Conservation (phyloP, 1,139 yeast species). For the Yamadazyma atmosphaerica region DNA sequence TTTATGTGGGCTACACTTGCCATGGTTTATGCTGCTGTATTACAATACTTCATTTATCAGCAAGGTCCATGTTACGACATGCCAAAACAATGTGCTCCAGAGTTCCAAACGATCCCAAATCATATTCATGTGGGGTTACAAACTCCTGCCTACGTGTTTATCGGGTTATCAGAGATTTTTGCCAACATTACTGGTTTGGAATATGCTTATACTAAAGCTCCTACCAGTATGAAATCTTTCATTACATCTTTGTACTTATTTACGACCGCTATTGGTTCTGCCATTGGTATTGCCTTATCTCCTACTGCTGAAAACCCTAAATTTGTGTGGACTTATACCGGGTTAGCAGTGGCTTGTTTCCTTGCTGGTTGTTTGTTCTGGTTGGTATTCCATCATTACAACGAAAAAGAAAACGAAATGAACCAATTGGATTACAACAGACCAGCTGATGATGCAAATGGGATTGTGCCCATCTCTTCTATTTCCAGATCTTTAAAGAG, state of each 20-base stretch:
- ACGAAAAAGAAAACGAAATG: slow-evolving; percentile 59
- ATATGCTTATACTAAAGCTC: slow-evolving; percentile 72
- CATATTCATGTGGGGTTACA: slow-evolving; percentile 61
- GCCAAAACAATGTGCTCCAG: slow-evolving; percentile 43
- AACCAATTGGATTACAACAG: slow-evolving; percentile 50
- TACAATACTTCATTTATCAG: slow-evolving; percentile 71
- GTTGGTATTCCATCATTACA: slow-evolving; percentile 57
- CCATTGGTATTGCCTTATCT: slow-evolving; percentile 70
- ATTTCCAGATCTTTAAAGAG: slow-evolving; percentile 23
- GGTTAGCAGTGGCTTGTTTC: slow-evolving; percentile 59
- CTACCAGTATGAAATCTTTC: slow-evolving; percentile 63
- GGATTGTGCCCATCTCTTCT: slow-evolving; percentile 25
- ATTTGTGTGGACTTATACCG: slow-evolving; percentile 65
- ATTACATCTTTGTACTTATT: slow-evolving; percentile 63
- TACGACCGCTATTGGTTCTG: slow-evolving; percentile 68
- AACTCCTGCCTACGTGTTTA: slow-evolving; percentile 61
- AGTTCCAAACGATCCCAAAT: slow-evolving; percentile 39
- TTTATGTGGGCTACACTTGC: slow-evolving; percentile 70
- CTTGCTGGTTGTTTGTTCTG: slow-evolving; percentile 65
- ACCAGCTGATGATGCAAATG: slow-evolving; percentile 12
- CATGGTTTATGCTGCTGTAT: slow-evolving; percentile 78
- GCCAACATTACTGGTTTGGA: slow-evolving; percentile 69
- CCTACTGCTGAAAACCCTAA: slow-evolving; percentile 68
- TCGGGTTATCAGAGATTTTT: slow-evolving; percentile 63
- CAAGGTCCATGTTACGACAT: slow-evolving; percentile 75